Base-by-base conservation (phyloP, 2,329 filamentous ascomycete genomes). In the Pyrenophora teres region DNA sequence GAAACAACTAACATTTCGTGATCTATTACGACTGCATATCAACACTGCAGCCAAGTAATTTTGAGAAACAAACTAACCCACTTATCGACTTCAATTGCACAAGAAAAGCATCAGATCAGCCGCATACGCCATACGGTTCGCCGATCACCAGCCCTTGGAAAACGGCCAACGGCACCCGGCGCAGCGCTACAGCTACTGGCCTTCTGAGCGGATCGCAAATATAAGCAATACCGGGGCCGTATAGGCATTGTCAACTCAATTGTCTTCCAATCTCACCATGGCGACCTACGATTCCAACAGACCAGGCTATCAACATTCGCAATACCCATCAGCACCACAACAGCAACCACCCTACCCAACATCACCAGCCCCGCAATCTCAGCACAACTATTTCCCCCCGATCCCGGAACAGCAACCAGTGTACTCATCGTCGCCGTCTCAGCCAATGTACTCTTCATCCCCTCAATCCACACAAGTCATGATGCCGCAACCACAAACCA, bases 241-340 rank as follows among this genome's bases (percentile, higher is more conserved):
- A 23, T 9, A 43, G 9, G 21, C 36, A 19, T 5, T 9, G 32
- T 10, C 30, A 16, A n/a, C 19, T 23, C 40, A 13, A 27, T 3
- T 6, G 8, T 23, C 8, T 8, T 7, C 12, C 35, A 35, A 32
- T 46, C 48, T 23, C 46, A 56, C 32, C 8, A 60, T 65, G 63
- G 64, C 63, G 19, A 64, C 63, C 23, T 64, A 62, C 55, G 58
- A 52, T 50, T 62, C 61, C 15, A 56, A 48, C 49, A 55, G 51
- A 37, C 62, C 53, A 3, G 56, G 51, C 19, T 56, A 60, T 33
- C 23, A 57, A 12, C 57, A 54, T 36, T 42, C 56, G 9, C 54
- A 57, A 9, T 56, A 60, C 42, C 54, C 45, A 31, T 4, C 27
- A 13, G 27, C 10, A 30, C 10, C 43, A 30, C 36, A 23, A 8